Conservation (phyloP, 2,329 filamentous ascomycete species). For the Diaporthe velutina region DNA sequence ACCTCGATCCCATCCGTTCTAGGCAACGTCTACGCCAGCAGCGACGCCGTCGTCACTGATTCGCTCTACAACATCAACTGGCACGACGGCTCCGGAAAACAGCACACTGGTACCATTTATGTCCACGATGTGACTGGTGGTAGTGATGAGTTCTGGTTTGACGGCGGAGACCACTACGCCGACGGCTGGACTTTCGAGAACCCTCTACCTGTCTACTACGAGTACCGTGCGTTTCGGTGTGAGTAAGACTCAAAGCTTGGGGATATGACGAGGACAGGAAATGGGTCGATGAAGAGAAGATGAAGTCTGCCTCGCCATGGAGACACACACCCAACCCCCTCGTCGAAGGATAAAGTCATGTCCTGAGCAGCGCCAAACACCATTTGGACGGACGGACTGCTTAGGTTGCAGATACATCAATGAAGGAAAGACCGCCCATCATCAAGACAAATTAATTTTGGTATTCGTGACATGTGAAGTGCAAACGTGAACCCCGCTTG, state of each 20-base stretch:
- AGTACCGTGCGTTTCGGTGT: constrained; percentile 9
- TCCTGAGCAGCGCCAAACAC: background rate
- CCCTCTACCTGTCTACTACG: constrained; percentile 13
- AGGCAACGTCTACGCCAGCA: constrained; percentile 28
- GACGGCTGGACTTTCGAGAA: constrained; percentile 3
- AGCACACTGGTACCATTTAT: background rate
- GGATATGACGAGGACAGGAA: background rate
- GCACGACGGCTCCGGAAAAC: background rate
- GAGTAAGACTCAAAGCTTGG: background rate
- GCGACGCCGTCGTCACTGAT: constrained; percentile 55
- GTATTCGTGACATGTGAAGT: background rate
- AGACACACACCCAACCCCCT: background rate
- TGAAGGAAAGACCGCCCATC: background rate
- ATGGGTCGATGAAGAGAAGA: background rate
- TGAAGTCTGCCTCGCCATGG: background rate
- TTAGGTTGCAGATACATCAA: background rate
- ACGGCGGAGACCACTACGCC: background rate
- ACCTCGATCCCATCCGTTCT: background rate
- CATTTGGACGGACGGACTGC: background rate
- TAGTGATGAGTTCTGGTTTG: constrained; percentile 12
- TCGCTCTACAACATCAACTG: constrained; percentile 42
- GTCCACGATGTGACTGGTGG: background rate
- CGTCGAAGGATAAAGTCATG: background rate
- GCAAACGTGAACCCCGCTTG: background rate
- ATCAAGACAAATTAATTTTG: background rate